Evolutionary conservation across 768 basidiomycete species (phyloP).

Genomic region (Leccinum variicolor): DNA sequence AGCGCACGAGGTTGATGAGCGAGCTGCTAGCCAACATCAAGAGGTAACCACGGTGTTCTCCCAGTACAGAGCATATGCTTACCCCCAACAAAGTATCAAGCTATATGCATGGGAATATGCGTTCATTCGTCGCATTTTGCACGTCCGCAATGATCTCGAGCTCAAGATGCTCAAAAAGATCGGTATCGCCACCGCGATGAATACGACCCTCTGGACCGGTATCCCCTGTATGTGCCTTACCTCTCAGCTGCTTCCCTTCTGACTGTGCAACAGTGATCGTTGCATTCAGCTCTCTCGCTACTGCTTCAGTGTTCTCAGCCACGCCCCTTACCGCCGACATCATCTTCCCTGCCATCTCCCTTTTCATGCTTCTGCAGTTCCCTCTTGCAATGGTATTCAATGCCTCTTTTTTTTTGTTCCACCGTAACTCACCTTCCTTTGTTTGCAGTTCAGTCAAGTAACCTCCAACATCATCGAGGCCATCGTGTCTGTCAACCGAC

Average conservation of each 20-base stretch:
- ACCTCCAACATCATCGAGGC: conserved; percentile 85
- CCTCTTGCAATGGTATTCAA: conserved; percentile 73
- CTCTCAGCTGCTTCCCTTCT: not conserved
- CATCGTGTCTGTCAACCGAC: conserved; percentile 74
- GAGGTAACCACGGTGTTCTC: conserved; percentile 40
- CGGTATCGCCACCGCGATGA: conserved; percentile 68
- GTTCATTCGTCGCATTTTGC: conserved; percentile 75
- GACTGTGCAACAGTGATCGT: conserved; percentile 49
- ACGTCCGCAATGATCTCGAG: conserved; percentile 80
- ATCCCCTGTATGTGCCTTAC: conserved; percentile 45
- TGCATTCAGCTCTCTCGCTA: conserved; percentile 79
- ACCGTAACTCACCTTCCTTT: conserved; percentile 1
- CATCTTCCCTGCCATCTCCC: conserved; percentile 93
- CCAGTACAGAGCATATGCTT: not conserved
- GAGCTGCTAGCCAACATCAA: conserved; percentile 93
- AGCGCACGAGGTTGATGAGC: conserved; percentile 82
- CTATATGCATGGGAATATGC: conserved; percentile 94
- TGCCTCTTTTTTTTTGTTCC: not conserved
- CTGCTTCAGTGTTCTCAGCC: conserved; percentile 57
- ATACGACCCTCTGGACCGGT: conserved; percentile 61
- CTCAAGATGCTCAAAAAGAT: conserved; percentile 80
- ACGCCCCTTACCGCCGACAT: conserved; percentile 82
- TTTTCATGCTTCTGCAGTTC: conserved; percentile 86
- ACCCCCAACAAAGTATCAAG: conserved; percentile 63
- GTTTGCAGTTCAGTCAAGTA: conserved; percentile 58